phyloP scores from a whole-genome alignment of 2,329 filamentous ascomycete species.

The Cladosporium halotolerans region DNA sequence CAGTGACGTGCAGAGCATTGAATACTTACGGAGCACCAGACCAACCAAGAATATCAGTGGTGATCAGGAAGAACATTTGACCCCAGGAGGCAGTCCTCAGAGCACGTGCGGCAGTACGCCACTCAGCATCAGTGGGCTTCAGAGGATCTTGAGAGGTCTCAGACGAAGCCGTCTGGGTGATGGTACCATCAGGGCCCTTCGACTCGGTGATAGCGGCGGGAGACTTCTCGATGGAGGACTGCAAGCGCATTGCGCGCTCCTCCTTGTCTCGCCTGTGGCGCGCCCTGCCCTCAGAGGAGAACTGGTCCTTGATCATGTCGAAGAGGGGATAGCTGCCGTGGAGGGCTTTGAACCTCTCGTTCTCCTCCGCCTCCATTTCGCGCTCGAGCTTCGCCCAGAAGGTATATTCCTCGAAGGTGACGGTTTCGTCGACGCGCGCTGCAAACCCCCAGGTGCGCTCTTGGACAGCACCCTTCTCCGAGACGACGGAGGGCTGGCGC shows the following conservation, averaged over 20 bases:
- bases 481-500: slow-evolving; percentile 1
- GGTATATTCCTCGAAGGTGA: slow-evolving; percentile 25
- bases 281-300: slow-evolving; percentile 11
- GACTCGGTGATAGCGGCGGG: neutral
- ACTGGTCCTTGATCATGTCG: slow-evolving; percentile 12
- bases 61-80: slow-evolving; percentile 39
- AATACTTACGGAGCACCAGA: slow-evolving; percentile 23
- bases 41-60: slow-evolving; percentile 38
- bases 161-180: neutral
- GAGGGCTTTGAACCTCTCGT: slow-evolving; percentile 3
- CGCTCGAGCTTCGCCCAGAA: slow-evolving; percentile 20
- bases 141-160: slow-evolving; percentile 8
- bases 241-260: slow-evolving; percentile 11
- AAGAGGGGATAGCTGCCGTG: slow-evolving; percentile 9
- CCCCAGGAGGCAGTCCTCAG: slow-evolving; percentile 31
- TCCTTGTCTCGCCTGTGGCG: slow-evolving; percentile 9
- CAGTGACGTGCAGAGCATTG: slow-evolving; percentile 2
- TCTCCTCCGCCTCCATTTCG: slow-evolving; percentile 15
- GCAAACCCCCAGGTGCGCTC: slow-evolving; percentile 16
- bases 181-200: neutral
- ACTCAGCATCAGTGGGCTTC: slow-evolving; percentile 27
- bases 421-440: slow-evolving; percentile 17
- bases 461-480: slow-evolving; percentile 8
- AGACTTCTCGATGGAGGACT: slow-evolving; percentile 1
- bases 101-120: slow-evolving; percentile 30